Base-by-base conservation (phyloP, 2,329 filamentous ascomycete species). In the Phialophora verrucosa region DNA sequence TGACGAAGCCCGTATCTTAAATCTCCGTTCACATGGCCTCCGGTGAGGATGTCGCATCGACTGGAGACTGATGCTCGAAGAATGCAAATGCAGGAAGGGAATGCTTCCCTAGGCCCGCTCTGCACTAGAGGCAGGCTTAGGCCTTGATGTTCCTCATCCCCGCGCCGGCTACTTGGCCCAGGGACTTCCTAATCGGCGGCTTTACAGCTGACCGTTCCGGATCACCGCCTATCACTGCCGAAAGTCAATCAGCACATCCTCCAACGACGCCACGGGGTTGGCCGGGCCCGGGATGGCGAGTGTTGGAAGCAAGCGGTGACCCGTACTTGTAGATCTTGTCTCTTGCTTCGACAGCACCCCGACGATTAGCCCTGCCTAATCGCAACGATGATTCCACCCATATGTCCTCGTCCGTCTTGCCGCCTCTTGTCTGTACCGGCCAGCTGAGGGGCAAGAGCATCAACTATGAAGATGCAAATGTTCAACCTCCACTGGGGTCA, bases 401-500 rank as follows among this genome's bases (percentile, higher is more conserved):
- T 5, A 20, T 5, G 4, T 4, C 20, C 44, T 49, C 10, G 6
- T 14, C 44, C 44, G 20, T 12, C 32, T 35, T 35, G 44, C 17
- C 17, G 4, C 23, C 20, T 6, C 44, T 49, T 12, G n/a, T 49
- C 44, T 8, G 23, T 20, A 1, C 23, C 23, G n/a, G 17, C 56
- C n/a, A 38, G 35, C 12, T 20, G 17, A 17, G n/a, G 23, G 31
- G 31, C 12, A 12, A 8, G 44, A 49, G 23, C 14, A 47, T 27
- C 49, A 25, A 57, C 10, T 11, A 63, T 63, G 60, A 63, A 57
- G 60, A 35, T 25, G 32, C 50, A 57, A 4, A 57, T 57, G 29
- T 63, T 57, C 42, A 50, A 63, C 27, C 57, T 63, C 60, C 57
- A 63, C 27, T 66, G 64, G 54, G 54, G 32, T 6, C 61, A 62